These are phyloP conservation scores for Grosmannia serpens DNA, from an alignment of 2,329 filamentous ascomycete genomes.

Conservation along the genomic window DNA sequence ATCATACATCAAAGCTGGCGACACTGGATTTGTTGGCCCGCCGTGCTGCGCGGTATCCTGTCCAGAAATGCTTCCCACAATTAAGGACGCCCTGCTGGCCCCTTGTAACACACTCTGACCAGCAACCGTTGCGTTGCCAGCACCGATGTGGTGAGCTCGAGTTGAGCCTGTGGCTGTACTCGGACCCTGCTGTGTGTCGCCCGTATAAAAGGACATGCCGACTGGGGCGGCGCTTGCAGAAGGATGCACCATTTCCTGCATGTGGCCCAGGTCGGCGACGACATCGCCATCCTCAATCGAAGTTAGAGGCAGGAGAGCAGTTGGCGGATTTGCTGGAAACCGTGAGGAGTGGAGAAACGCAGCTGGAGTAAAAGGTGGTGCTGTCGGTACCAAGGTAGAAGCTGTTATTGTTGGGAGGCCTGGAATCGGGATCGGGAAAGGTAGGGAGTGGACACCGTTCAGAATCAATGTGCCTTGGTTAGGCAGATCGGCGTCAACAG, in stretches of 20 bases:
- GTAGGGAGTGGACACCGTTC: neutral
- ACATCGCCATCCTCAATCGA: neutral
- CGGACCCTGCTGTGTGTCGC: neutral
- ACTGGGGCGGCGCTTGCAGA: neutral
- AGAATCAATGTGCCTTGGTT: neutral
- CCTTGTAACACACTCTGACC: neutral
- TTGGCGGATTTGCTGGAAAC: neutral
- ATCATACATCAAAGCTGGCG: neutral
- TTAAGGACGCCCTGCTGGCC: neutral
- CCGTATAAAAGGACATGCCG: neutral
- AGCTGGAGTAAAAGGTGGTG: conserved; percentile 1
- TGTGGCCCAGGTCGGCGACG: neutral
- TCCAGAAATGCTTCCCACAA: neutral
- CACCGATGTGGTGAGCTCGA: neutral
- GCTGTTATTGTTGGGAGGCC: neutral
- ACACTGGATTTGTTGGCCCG: neutral
- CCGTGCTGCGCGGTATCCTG: neutral
- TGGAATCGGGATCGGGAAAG: conserved; percentile 1
- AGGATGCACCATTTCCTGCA: neutral
- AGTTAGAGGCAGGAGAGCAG: neutral
- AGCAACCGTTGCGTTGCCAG: neutral
- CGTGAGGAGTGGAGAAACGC: neutral
- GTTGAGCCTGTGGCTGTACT: neutral
- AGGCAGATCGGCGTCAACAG: conserved; percentile 18
- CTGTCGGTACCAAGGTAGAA: conserved; percentile 1